Conservation (phyloP, 2,329 filamentous ascomycete species). For the Cordyceps pruinosa region DNA sequence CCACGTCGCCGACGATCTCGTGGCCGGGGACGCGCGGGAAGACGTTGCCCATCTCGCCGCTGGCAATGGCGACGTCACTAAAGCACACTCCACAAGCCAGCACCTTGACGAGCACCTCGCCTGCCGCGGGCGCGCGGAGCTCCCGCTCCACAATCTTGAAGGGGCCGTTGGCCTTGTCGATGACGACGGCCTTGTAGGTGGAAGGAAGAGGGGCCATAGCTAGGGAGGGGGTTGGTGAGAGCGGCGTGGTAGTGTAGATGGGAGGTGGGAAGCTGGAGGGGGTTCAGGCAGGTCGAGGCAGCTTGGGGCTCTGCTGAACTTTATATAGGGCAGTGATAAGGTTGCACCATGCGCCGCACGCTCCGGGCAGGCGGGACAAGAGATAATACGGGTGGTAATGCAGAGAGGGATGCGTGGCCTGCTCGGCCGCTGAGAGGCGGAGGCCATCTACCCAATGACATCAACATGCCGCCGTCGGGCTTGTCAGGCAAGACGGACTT, state of each 20-base stretch:
- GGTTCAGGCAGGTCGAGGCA: no score
- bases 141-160: slow-evolving; percentile 53
- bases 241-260: background rate
- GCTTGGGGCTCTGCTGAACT: no score
- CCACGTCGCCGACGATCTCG: slow-evolving; percentile 63
- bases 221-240: background rate
- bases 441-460: background rate
- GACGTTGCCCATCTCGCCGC: slow-evolving; percentile 42
- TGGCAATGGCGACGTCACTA: slow-evolving; percentile 45
- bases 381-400: background rate
- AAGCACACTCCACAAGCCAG: slow-evolving; percentile 67
- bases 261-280: background rate
- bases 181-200: slow-evolving; percentile 59
- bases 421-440: background rate
- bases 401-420: no score
- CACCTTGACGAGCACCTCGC: slow-evolving; percentile 63
- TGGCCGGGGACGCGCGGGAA: slow-evolving; percentile 63
- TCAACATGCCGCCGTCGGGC: slow-evolving; percentile 1
- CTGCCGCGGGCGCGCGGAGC: slow-evolving; percentile 46
- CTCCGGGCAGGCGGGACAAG: no score
- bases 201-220: slow-evolving; percentile 45
- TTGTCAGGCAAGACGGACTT: no score
- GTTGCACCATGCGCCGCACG: no score
- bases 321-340: no score
- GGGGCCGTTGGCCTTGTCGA: slow-evolving; percentile 45